Base-by-base conservation (phyloP, 768 basidiomycete genomes). In the Leucocoprinus sp. region DNA sequence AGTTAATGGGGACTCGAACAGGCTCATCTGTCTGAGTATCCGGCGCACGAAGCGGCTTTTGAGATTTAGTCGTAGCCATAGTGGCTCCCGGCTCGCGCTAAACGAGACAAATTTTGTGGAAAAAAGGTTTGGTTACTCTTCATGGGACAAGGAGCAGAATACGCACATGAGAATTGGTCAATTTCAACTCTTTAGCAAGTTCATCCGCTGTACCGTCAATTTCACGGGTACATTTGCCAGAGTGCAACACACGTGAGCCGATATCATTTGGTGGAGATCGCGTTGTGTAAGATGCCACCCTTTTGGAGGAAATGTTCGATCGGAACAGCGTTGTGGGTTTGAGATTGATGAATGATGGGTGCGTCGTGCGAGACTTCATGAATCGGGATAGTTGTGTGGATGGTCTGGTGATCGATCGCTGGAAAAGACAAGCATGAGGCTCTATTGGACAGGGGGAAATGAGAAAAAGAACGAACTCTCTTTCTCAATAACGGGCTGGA, bases 401-500 rank as follows among this genome's bases (percentile, higher is more conserved):
- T 57, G 43, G 53, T 52, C 26, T 57, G 52, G 5, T 45, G 57
- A n/a, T 62, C 59, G 27, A 64, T 52, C 12, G 60, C 67, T 67
- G 22, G 5, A 14, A 4, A 17, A 37, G 34, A 15, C 14, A 45
- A 17, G 14, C 27, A 27, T 9, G 9, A n/a, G n/a, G 26, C 1
- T n/a, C n/a, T n/a, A n/a, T n/a, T n/a, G n/a, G 17, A 18, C 9
- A 26, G 29, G 8, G 37, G n/a, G 2, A 21, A 35, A 37, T 28
- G 31, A 8, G 4, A 11, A 21, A 2, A 3, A 3, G 9, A 4
- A 54, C 64, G 18, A 44, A 66, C 67, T 62, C 41, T 66, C 60
- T 64, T 66, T 65, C 53, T 67, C 57, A 34, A 67, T 63, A 18
- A 68, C 52, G 14, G 65, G 65, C 42, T 68, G 65, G 14, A 67